These are phyloP conservation scores for Paraconiothyrium brasiliense DNA, from an alignment of 2,329 filamentous ascomycete genomes.

Conservation along the genomic window DNA sequence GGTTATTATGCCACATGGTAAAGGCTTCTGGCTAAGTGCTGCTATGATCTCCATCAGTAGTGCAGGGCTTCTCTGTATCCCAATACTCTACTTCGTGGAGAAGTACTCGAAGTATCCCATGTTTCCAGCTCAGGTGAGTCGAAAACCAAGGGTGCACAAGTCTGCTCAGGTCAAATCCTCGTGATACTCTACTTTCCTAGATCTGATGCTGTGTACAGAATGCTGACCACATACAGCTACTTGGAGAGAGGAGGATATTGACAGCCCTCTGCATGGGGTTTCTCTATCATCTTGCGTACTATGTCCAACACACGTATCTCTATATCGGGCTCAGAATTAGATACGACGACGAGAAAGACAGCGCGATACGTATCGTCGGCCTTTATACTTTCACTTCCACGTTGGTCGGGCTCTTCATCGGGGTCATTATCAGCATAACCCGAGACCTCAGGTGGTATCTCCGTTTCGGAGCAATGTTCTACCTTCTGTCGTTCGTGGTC, in stretches of 20 bases:
- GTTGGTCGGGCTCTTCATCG: constrained; percentile 4
- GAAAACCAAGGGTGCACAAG: neutral
- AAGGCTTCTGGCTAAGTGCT: neutral
- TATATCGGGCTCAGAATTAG: neutral
- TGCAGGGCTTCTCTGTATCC: neutral
- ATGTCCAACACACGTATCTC: constrained; percentile 10
- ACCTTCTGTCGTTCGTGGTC: neutral
- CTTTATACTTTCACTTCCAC: constrained; percentile 10
- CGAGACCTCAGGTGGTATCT: constrained; percentile 2
- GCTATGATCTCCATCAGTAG: neutral
- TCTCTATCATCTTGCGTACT: constrained; percentile 11
- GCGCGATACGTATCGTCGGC: neutral
- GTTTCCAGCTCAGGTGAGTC: constrained; percentile 6
- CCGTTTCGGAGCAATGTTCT: constrained; percentile 1
- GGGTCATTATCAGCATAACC: constrained; percentile 5
- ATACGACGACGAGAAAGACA: neutral
- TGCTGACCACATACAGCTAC: neutral
- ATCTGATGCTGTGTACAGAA: neutral
- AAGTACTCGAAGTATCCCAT: constrained; percentile 5
- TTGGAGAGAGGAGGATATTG: neutral
- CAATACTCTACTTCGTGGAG: constrained; percentile 4
- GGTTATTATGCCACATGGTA: neutral
- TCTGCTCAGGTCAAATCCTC: too few relatives aligned
- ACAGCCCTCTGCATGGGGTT: constrained; percentile 3
- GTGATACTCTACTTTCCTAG: too few relatives aligned